Base-by-base conservation (phyloP, 352 stramenopile genomes). In the Phytophthora hibernalis region DNA sequence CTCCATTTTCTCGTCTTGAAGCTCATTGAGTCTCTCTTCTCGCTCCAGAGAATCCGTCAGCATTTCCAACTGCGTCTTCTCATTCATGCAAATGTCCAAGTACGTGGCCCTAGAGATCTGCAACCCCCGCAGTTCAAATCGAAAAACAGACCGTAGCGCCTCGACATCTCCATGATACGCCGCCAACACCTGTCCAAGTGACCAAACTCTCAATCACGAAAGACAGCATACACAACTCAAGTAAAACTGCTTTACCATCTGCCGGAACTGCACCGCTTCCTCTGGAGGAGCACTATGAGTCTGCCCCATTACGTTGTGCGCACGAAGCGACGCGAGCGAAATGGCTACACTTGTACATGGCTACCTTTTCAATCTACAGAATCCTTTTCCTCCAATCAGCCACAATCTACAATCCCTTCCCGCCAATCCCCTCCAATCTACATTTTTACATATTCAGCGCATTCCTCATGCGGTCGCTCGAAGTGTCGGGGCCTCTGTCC, bases 81-180 rank as follows among this genome's bases (percentile, higher is more conserved):
- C 84, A 3, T 85, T 77, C 51, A 84, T 79, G 73, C 79, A 85
- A 21, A 95, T 79, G 61, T 93, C 86, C 33, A 95, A 67, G 55
- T 92, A 95, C 26, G 80, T 90, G 13, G 86, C 84, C 2, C 86
- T 71, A 10, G 86, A 95, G 52, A 93, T 83, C 80, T 94, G 85
- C 6, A 92, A 62, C 4, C 59, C 76, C 7, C 83, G 76, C 26
- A 92, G 68, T 2, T 79, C 59, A 22, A 63, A 54, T 12, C 72
- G 63, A 47, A 88, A 93, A 51, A 76, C 58, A n/a, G 21, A 22
- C 8, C 70, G 65, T 15, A 94, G 64, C 3, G 63, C 52, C 0
- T 77, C 68, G 12, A 90, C 54, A 38, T 91, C 70, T 47, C 80
- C 76, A 3, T 68, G 68, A 68, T 85, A 93, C 48, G 76, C 66